A percentile compares a stretch with the other conserved stretches of the same genome.
These are phyloP conservation scores for Monilinia fructicola DNA, from an alignment of 2,329 filamentous ascomycete species.

Conservation along the genomic window DNA sequence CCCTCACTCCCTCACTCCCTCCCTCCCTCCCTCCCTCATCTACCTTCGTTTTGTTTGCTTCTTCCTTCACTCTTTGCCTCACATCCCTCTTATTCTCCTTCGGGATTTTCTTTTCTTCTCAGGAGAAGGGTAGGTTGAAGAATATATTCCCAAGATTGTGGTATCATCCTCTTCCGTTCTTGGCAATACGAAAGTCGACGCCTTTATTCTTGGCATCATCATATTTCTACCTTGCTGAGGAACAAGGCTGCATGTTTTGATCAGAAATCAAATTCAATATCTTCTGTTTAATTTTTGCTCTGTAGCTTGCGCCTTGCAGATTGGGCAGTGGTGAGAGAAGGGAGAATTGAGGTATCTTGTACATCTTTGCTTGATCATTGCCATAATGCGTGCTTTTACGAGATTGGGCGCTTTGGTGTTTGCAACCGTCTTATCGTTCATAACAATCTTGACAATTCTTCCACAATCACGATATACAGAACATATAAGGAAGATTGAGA, in stretches of 20 bases:
- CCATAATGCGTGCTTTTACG: conserved; percentile 25
- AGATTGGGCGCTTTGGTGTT: conserved; percentile 32
- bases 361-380: not conserved
- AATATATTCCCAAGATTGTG: too few relatives aligned
- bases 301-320: too few relatives aligned
- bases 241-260: conserved; percentile 18
- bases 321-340: not conserved
- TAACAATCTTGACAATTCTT: conserved; percentile 31
- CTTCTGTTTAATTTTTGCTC: not conserved
- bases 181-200: not conserved
- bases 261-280: not conserved
- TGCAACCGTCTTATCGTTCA: conserved; percentile 32
- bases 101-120: too few relatives aligned
- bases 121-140: too few relatives aligned
- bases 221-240: not conserved
- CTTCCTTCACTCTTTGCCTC: too few relatives aligned
- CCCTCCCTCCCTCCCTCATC: too few relatives aligned
- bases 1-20: too few relatives aligned
- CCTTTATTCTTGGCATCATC: conserved; percentile 11
- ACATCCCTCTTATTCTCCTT: too few relatives aligned
- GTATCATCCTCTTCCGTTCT: not conserved
- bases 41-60: too few relatives aligned
- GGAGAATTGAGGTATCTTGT: not conserved
- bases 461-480: conserved; percentile 27
- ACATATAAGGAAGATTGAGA: conserved; percentile 31